phyloP scores from a whole-genome alignment of 2,329 filamentous ascomycete species.

The Ophiostoma australiae region DNA sequence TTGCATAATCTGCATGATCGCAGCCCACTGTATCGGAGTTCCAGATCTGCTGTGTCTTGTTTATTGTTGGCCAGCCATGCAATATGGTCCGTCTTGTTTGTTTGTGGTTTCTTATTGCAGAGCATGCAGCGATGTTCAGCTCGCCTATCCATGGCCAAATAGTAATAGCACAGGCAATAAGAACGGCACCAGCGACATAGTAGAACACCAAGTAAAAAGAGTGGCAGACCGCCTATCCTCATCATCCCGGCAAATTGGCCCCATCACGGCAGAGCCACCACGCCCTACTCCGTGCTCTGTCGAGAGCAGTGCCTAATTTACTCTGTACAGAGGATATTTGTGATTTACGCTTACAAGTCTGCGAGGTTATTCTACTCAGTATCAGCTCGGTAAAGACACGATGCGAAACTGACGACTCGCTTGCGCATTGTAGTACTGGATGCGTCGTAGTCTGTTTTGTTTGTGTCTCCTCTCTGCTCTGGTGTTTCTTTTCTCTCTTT shows the following conservation, averaged over 20 bases:
- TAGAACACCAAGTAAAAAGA: not conserved
- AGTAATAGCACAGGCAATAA: not conserved
- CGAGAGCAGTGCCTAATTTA: too few species aligned
- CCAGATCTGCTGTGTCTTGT: not conserved
- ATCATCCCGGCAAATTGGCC: conserved; percentile 15
- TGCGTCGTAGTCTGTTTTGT: conserved; percentile 1
- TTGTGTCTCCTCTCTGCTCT: not conserved
- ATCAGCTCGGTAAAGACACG: too few species aligned
- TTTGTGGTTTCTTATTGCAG: not conserved
- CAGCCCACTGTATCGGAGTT: not conserved
- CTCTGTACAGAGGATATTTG: not conserved
- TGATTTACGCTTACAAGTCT: too few species aligned
- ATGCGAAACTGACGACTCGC: not conserved
- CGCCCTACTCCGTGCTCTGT: too few species aligned
- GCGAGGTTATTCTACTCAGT: too few species aligned
- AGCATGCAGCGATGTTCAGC: not conserved
- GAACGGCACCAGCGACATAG: not conserved
- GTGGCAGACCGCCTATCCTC: not conserved
- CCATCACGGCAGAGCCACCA: not conserved
- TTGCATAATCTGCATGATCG: not conserved
- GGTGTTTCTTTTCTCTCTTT: not conserved
- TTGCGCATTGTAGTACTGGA: not conserved
- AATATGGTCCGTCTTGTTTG: too few species aligned
- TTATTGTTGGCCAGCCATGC: too few species aligned
- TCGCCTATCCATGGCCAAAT: not conserved